Evolutionary conservation across 2,329 filamentous ascomycete species (phyloP).

Genomic region (Ceratocystis huliohia): DNA sequence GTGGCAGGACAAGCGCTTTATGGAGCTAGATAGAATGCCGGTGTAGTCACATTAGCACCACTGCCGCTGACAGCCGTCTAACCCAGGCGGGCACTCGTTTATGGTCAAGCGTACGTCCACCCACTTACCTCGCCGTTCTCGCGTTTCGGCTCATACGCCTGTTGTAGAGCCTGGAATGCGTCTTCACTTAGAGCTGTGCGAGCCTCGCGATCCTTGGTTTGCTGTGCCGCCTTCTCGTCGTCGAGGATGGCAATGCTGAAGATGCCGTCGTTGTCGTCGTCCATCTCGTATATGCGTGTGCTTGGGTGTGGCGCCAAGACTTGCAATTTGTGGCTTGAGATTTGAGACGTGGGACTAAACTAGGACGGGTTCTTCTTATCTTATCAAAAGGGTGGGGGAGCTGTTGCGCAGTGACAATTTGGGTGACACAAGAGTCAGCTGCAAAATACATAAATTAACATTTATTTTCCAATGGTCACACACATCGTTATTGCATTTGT

Average conservation of each 20-base stretch:
- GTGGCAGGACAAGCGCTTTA: slow-evolving; percentile 28
- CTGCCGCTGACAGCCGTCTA: too few species aligned
- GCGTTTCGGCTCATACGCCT: slow-evolving; percentile 35
- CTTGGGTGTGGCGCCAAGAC: too few species aligned
- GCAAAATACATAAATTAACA: background rate
- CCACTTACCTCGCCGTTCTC: slow-evolving; percentile 43
- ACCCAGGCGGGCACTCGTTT: background rate
- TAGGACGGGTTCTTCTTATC: slow-evolving; percentile 10
- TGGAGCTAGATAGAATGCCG: background rate
- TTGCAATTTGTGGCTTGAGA: too few species aligned
- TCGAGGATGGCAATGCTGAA: slow-evolving; percentile 28
- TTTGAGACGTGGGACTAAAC: too few species aligned
- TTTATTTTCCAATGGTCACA: background rate
- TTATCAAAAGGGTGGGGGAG: slow-evolving; percentile 1
- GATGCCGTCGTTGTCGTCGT: slow-evolving; percentile 27
- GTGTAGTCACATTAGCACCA: too few species aligned
- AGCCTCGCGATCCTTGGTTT: slow-evolving; percentile 25
- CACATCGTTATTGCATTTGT: background rate
- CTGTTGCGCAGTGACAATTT: background rate
- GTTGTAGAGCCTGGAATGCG: slow-evolving; percentile 36
- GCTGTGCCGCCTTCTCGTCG: slow-evolving; percentile 26
- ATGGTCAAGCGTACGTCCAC: background rate
- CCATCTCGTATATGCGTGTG: slow-evolving; percentile 9
- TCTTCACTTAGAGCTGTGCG: slow-evolving; percentile 38
- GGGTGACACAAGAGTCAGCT: background rate